Evolutionary conservation across 148 eudicot genomes (phyloP).

Genomic region (Nepenthes gracilis): DNA sequence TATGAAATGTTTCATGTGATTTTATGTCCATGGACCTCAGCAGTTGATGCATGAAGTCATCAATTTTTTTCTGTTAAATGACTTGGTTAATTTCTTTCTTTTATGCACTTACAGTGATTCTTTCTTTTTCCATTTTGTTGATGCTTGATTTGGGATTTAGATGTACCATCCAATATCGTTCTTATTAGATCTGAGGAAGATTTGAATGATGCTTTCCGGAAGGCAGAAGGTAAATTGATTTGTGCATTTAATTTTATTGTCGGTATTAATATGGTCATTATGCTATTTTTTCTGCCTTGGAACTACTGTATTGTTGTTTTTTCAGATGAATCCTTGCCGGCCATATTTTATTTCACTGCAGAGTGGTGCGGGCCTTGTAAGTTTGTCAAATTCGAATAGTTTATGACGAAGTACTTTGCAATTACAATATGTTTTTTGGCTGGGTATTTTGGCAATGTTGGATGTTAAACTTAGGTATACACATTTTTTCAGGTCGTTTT

Average conservation of each 20-base stretch:
- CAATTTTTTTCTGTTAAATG: too few relatives aligned
- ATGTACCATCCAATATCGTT: conserved; percentile 48
- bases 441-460: too few relatives aligned
- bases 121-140: too few relatives aligned
- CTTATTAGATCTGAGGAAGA: conserved; percentile 61
- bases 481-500: conserved; percentile 23
- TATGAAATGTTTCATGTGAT: too few relatives aligned
- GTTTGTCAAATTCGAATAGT: conserved; percentile 10
- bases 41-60: too few relatives aligned
- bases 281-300: neutral
- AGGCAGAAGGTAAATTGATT: conserved; percentile 46
- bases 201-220: conserved; percentile 47
- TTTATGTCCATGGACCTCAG: too few relatives aligned
- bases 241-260: neutral
- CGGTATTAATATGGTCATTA: conserved; percentile 1
- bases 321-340: conserved; percentile 63
- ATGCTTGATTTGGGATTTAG: conserved; percentile 20
- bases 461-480: neutral
- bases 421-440: too few relatives aligned
- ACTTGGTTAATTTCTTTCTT: too few relatives aligned
- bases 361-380: conserved; percentile 98
- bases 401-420: too few relatives aligned
- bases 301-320: neutral
- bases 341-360: conserved; percentile 89
- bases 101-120: too few relatives aligned